Evolutionary conservation across 2,329 filamentous ascomycete species (phyloP).

Genomic region (Claviceps spartinae): DNA sequence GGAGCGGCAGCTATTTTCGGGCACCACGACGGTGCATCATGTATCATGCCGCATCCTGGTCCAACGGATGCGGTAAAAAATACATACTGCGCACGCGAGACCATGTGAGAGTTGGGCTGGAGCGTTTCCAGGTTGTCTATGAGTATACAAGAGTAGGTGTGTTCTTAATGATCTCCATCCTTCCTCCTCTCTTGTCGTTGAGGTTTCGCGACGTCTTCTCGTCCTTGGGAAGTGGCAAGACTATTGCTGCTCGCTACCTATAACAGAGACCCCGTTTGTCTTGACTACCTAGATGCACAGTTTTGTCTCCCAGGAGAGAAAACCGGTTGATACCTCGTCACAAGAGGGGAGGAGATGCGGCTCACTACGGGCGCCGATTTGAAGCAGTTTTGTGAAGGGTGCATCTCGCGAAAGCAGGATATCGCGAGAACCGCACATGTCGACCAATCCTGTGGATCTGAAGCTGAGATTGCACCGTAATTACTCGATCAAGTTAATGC

Average conservation of each 20-base stretch:
- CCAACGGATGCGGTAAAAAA: neutral
- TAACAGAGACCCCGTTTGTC: neutral
- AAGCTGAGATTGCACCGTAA: conserved; percentile 94
- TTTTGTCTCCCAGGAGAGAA: neutral
- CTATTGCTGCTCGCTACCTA: neutral
- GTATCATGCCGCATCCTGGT: neutral
- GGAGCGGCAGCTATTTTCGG: neutral
- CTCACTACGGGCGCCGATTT: conserved; percentile 80
- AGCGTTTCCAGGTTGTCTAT: conserved; percentile 3
- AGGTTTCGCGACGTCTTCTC: neutral
- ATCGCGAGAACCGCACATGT: conserved; percentile 1
- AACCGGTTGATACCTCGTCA: conserved; percentile 1
- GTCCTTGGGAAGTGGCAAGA: neutral
- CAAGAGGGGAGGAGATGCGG: conserved; percentile 32
- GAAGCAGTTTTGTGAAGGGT: conserved; percentile 30
- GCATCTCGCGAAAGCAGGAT: conserved; percentile 27
- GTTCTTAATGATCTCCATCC: conserved; percentile 24
- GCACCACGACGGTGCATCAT: neutral
- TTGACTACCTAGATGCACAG: no score
- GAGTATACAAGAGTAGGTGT: conserved; percentile 23
- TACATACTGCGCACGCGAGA: neutral
- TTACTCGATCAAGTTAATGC: conserved; percentile 98
- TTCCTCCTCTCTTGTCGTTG: conserved; percentile 13
- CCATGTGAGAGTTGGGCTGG: neutral
- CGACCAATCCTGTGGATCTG: conserved; percentile 28